Evolutionary conservation across 148 eudicot genomes (phyloP).

Genomic region (Talinum fruticosum): DNA sequence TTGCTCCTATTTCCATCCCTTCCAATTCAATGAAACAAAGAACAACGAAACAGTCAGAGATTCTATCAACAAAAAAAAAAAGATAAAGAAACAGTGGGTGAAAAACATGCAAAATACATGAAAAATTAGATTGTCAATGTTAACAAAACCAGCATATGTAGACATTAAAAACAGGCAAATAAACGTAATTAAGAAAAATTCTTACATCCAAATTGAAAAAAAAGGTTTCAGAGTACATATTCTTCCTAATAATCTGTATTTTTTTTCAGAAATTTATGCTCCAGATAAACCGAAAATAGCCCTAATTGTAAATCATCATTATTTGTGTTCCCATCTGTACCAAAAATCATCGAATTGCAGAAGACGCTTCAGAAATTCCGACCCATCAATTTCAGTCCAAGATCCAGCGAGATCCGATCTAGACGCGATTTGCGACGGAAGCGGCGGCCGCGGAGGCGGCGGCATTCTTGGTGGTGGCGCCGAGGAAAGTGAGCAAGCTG

Average conservation of each 20-base stretch:
- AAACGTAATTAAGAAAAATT: not conserved
- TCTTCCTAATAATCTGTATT: not conserved
- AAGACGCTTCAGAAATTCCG: not conserved
- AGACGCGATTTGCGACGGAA: constrained; percentile 21
- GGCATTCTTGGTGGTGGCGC: constrained; percentile 35
- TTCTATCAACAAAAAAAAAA: not conserved
- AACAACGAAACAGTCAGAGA: no score
- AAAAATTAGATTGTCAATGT: not conserved
- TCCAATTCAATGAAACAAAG: no score
- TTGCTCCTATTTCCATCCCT: no score
- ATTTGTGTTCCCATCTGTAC: constrained; percentile 4
- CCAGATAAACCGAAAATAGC: not conserved
- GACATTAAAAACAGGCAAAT: not conserved
- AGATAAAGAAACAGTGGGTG: no score
- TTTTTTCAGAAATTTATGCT: not conserved
- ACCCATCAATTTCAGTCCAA: not conserved
- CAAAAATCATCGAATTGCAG: constrained; percentile 6
- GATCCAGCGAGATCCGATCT: not conserved
- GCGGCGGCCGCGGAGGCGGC: constrained; percentile 32
- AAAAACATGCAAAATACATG: no score
- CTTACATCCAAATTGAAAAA: not conserved
- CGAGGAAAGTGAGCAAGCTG: constrained; percentile 69
- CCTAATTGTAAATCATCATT: not conserved
- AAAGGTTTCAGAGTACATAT: not conserved
- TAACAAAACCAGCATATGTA: not conserved